Base-by-base conservation (phyloP, 345 rosid species). In the Raphanus sativus region DNA sequence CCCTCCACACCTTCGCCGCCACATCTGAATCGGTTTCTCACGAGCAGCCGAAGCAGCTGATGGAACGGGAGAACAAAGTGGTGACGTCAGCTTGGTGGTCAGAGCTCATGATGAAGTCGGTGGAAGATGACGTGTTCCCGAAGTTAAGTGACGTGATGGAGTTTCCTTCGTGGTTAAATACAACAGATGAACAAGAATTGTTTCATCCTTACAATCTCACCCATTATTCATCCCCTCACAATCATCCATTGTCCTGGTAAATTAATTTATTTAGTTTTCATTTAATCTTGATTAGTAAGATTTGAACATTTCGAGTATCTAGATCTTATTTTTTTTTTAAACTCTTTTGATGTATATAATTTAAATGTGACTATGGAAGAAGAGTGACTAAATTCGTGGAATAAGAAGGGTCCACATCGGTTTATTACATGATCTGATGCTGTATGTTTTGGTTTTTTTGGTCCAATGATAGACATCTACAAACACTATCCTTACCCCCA, bases 171-270 rank as follows among this genome's bases (percentile, higher is more conserved):
- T 94, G 98, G 98, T 50, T 92, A 89, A 90, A 86, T 71, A 81
- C 84, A 78, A 85, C 83, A 30, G 97, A 90, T 3, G 85, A 40
- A 2, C 13, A 83, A 73, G 84, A 83, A 76, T 81, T 86, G 77
- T 80, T 90, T 77, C 93, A 86, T 48, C 94, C 87, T 73, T 84
- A 73, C 48, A 67, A 84, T 76, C 80, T 85, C 82, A 74, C 66
- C 62, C 86, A 89, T 79, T 81, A 82, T 83, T 85, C 81, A 75
- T 70, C 89, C 3, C 81, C 81, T 71, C 88, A 83, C 32, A 89
- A 88, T 85, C 86, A 92, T 78, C 83, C 95, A 63, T 82, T 94
- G 76, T 90, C 91, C 77, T 82, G 92, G 97, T 92, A 94, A 85
- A 6, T 88, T 64, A 42, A 8, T 61, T 45, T n/a, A n/a, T 62